These are phyloP conservation scores for Hortaea sp. DNA, from an alignment of 2,329 filamentous ascomycete genomes.

Conservation along the genomic window DNA sequence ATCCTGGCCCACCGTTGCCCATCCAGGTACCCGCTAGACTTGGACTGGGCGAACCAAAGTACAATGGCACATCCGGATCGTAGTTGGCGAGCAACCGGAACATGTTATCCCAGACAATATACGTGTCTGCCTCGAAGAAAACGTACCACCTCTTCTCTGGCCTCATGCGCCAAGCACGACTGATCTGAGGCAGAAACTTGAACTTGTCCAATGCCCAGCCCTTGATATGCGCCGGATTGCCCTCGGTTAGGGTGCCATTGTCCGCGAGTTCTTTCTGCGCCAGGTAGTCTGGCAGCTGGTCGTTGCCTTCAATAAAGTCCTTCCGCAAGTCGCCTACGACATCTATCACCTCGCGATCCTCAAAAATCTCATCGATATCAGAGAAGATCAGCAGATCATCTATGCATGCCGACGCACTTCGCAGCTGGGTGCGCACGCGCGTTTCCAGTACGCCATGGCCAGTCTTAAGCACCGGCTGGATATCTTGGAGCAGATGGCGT, in stretches of 20 bases:
- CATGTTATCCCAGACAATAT: conserved; percentile 30
- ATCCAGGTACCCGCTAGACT: conserved; percentile 17
- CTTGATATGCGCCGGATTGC: conserved; percentile 5
- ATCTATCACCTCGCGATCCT: conserved; percentile 24
- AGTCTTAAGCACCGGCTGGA: conserved; percentile 42
- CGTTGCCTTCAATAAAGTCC: conserved; percentile 2
- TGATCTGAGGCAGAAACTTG: conserved; percentile 44
- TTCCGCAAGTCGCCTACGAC: conserved; percentile 6
- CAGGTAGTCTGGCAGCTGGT: background rate
- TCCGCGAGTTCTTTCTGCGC: conserved; percentile 6
- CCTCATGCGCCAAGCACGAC: conserved; percentile 30
- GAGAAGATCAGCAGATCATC: conserved; percentile 38
- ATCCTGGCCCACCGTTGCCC: conserved; percentile 33
- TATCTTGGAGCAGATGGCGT: conserved; percentile 28
- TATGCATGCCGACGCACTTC: conserved; percentile 45
- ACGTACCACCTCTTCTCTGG: conserved; percentile 42
- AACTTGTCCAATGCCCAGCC: conserved; percentile 44
- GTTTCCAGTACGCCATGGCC: conserved; percentile 35
- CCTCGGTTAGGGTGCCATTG: conserved; percentile 8
- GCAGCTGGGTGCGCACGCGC: conserved; percentile 38
- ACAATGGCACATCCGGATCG: conserved; percentile 32
- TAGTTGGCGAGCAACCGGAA: conserved; percentile 40
- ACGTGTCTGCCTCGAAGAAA: conserved; percentile 45
- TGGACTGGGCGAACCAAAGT: conserved; percentile 42
- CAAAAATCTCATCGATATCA: conserved; percentile 36